Percentiles rank a stretch among this genome's conserved stretches.
Conservation (phyloP, 208 protist species). For the Zelonia costaricensis region DNA sequence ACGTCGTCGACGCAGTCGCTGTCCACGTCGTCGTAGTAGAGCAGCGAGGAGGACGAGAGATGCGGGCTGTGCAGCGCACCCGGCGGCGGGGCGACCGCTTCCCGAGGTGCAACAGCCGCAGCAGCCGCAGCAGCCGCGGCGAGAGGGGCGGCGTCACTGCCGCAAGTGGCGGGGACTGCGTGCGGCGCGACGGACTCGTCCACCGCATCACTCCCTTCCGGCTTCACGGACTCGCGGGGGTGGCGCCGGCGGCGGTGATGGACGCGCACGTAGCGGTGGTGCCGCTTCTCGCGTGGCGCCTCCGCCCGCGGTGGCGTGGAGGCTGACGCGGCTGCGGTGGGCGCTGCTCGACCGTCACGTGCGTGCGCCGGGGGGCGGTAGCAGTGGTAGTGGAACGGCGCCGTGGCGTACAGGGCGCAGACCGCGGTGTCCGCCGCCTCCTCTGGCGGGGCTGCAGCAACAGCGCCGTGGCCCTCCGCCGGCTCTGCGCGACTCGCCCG, state of each 20-base stretch:
- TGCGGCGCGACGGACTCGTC: no score
- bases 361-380: no score
- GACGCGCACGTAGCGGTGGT: conserved; percentile 34
- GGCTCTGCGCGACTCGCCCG: not conserved
- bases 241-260: conserved; percentile 19
- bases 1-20: conserved; percentile 33
- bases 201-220: no score
- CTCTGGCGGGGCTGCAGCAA: not conserved
- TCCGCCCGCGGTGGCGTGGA: not conserved
- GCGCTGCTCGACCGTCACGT: no score
- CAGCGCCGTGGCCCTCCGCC: not conserved
- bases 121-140: no score
- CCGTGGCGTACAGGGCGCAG: conserved; percentile 22
- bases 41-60: conserved; percentile 42
- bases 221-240: not conserved
- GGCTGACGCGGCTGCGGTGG: conserved; percentile 1
- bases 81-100: no score
- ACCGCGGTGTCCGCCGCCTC: not conserved
- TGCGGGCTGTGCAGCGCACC: conserved; percentile 23
- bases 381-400: conserved; percentile 23
- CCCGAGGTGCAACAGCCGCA: no score
- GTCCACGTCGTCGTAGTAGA: conserved; percentile 52
- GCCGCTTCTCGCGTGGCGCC: conserved; percentile 15
- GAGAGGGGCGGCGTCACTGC: no score
- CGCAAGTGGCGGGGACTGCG: no score